Evolutionary conservation across 495 filamentous ascomycete species (phyloP).

Genomic region (Podospora sp.): DNA sequence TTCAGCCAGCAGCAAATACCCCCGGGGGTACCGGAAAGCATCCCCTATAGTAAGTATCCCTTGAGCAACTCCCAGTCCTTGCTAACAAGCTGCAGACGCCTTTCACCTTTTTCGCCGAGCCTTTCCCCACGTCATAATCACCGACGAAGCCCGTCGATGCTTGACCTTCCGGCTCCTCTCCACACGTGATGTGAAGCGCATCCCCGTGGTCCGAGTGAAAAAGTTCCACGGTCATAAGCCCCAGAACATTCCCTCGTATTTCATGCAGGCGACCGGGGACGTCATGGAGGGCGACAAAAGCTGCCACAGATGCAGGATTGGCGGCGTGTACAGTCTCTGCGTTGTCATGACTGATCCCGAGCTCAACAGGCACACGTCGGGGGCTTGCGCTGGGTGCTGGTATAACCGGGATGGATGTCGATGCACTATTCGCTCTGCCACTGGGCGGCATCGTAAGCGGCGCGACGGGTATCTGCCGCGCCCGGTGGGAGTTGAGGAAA

Average conservation of each 20-base stretch:
- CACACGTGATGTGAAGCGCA: slow-evolving; percentile 5
- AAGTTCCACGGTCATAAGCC: slow-evolving; percentile 12
- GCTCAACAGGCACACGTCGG: not conserved
- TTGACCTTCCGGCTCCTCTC: not conserved
- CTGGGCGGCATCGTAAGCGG: no score
- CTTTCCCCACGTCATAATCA: slow-evolving; percentile 9
- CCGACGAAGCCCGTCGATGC: no score
- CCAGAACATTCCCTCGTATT: slow-evolving; percentile 23
- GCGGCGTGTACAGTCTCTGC: slow-evolving; percentile 16
- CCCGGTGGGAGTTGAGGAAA: no score
- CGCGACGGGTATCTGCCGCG: no score
- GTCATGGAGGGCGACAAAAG: not conserved
- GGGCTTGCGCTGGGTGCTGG: slow-evolving; percentile 33
- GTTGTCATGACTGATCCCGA: slow-evolving; percentile 17
- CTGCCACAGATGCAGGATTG: slow-evolving; percentile 21
- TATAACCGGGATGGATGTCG: slow-evolving; percentile 25
- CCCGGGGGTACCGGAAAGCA: no score
- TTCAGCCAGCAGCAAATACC: no score
- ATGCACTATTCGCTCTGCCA: slow-evolving; percentile 18
- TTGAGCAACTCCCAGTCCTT: no score
- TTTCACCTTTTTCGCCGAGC: slow-evolving; percentile 6
- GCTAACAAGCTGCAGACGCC: slow-evolving; percentile 3
- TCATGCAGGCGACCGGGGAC: slow-evolving; percentile 29
- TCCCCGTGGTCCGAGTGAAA: slow-evolving; percentile 8
- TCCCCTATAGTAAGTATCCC: no score